These are phyloP conservation scores for Stentor coeruleus DNA, from an alignment of 73 alveolate species.

Conservation along the genomic window DNA sequence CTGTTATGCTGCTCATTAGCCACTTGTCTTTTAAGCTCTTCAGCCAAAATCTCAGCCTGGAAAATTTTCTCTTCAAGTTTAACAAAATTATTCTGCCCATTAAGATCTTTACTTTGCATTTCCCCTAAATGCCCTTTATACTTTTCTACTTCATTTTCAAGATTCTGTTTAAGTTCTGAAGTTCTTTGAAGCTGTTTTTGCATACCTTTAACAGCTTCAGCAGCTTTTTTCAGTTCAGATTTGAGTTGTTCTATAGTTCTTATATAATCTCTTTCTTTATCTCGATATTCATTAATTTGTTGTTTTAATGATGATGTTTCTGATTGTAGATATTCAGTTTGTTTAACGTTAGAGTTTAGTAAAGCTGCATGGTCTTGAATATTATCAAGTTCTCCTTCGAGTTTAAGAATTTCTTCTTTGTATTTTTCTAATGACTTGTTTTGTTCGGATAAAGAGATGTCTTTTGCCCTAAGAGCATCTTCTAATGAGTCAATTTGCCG, in stretches of 20 bases:
- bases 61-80: slow-evolving; percentile 38
- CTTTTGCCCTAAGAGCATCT: neutral
- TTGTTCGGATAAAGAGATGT: neutral
- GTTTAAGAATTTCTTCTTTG: neutral
- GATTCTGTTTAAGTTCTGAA: neutral
- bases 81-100: slow-evolving; percentile 28
- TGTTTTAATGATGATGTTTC: neutral
- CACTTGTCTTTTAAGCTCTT: slow-evolving; percentile 36
- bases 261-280: neutral
- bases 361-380: neutral
- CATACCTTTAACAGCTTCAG: slow-evolving; percentile 32
- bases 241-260: slow-evolving; percentile 37
- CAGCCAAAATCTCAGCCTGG: slow-evolving; percentile 35
- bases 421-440: neutral
- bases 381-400: neutral
- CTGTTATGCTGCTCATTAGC: slow-evolving; percentile 15
- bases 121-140: slow-evolving; percentile 20
- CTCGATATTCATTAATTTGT: slow-evolving; percentile 10
- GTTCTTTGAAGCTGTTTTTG: slow-evolving; percentile 4
- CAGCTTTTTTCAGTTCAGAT: slow-evolving; percentile 1
- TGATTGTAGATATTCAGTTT: slow-evolving; percentile 17
- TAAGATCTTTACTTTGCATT: slow-evolving; percentile 20
- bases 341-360: neutral
- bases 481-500: slow-evolving; percentile 10
- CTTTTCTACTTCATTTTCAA: slow-evolving; percentile 34